phyloP scores from a whole-genome alignment of 345 rosid species.

The Brassica rapa region DNA sequence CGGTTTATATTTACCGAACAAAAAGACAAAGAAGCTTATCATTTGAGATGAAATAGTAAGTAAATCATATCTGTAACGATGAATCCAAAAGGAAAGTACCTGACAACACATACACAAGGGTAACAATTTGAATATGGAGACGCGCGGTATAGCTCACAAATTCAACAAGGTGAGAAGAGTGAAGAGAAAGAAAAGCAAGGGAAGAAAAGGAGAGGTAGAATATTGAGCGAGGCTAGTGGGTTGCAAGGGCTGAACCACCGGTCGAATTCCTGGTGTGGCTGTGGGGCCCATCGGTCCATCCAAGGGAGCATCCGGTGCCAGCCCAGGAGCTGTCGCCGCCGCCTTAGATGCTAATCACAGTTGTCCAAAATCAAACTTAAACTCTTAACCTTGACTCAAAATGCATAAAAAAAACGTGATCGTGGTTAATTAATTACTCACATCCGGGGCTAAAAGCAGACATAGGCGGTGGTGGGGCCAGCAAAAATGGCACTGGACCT shows the following conservation, averaged over 20 bases:
- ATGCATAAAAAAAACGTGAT: background rate
- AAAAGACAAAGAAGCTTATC: background rate
- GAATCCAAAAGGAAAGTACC: background rate
- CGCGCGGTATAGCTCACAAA: slow-evolving; percentile 13
- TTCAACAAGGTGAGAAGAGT: slow-evolving; percentile 6
- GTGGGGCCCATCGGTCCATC: slow-evolving; percentile 19
- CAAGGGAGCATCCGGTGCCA: background rate
- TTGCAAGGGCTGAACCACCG: slow-evolving; percentile 35
- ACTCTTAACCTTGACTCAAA: background rate
- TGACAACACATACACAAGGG: background rate
- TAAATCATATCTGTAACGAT: background rate
- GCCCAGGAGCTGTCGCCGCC: slow-evolving; percentile 9
- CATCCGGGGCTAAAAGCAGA: slow-evolving; percentile 62
- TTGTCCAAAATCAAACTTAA: background rate
- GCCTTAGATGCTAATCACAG: slow-evolving; percentile 37
- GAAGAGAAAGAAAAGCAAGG: slow-evolving; percentile 19
- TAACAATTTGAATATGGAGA: background rate
- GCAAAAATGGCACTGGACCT: slow-evolving; percentile 67
- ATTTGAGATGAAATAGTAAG: background rate
- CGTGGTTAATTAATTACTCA: slow-evolving; percentile 25
- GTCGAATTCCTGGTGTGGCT: slow-evolving; percentile 32
- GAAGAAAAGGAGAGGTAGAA: slow-evolving; percentile 24
- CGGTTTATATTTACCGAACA: no score
- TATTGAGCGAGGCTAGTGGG: slow-evolving; percentile 35
- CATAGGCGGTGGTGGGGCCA: slow-evolving; percentile 54